Evolutionary conservation across 176 grass and related monocot genomes (phyloP).

Genomic region (Chloris gayana): DNA sequence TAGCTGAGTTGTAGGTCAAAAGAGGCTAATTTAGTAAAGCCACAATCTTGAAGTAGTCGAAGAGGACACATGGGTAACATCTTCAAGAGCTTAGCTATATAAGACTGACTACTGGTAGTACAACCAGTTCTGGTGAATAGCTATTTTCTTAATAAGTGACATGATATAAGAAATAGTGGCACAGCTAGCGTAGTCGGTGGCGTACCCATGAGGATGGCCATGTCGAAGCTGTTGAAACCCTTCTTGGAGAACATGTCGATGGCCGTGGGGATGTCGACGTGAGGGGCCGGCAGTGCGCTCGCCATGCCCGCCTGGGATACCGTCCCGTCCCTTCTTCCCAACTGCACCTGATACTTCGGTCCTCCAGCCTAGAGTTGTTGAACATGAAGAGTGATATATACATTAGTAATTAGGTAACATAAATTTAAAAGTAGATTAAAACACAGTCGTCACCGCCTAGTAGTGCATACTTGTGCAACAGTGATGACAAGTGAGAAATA

Average conservation of each 20-base stretch:
- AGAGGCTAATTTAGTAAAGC: conserved; percentile 9
- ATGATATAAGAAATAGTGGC: not conserved
- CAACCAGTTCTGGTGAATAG: not conserved
- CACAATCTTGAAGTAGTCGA: not conserved
- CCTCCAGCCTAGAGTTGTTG: conserved; percentile 43
- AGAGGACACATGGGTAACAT: conserved; percentile 24
- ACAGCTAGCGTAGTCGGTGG: not conserved
- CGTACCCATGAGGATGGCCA: conserved; percentile 80
- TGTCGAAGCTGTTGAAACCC: conserved; percentile 62
- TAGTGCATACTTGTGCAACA: not conserved
- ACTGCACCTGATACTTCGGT: conserved; percentile 52
- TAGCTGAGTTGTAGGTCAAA: conserved; percentile 31
- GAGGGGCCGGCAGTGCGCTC: conserved; percentile 45
- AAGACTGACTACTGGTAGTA: not conserved
- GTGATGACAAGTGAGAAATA: not conserved
- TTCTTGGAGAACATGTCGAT: conserved; percentile 50
- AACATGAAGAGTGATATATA: too few species aligned
- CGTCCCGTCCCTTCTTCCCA: conserved; percentile 73
- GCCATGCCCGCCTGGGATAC: conserved; percentile 57
- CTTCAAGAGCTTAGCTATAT: not conserved
- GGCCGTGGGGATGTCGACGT: conserved; percentile 48
- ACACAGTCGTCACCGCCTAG: not conserved
- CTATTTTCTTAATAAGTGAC: not conserved
- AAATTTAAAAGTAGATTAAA: too few species aligned
- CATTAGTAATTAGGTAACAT: too few species aligned